Base-by-base conservation (phyloP, 1,139 yeast species). In the Kodamaea sp. region DNA sequence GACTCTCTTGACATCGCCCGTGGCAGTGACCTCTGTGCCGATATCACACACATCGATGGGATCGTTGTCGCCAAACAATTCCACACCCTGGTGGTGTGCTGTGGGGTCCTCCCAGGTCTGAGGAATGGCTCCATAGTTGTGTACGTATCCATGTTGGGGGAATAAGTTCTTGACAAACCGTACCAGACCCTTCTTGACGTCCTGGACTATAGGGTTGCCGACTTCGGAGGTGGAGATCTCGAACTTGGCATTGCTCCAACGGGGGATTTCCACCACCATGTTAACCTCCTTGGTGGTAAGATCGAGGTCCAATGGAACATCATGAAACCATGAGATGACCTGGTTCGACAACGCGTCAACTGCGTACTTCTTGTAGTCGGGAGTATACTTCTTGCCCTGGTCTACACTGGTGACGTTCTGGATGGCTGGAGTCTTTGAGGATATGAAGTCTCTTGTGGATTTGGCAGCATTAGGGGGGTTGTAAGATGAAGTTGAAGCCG, bases 61-160 rank as follows among this genome's bases (percentile, higher is more conserved):
- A 69, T 88, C 96, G 59, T 86, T 83, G 61, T 88, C 96, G 51
- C 96, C 96, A 47, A 62, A 77, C 40, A 89, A 87, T 53, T 82
- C 81, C 42, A 94, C 83, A 58, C 83, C 92, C 44, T 86, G 83
- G 66, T 83, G 84, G 39, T 67, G 59, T 28, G 57, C 59, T 48
- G 78, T 78, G 39, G 94, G 94, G 54, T 88, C 95, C 64, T 88
- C 96, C 96, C 96, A 88, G 21, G 96, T 88, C 64, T 87, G 96
- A 35, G 96, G 95, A 70, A 88, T 79, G 20, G 96, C 95, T 53
- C 96, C 96, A 57, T 88, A 88, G 70, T 87, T 88, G 68, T 85
- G 95, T 47, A 90, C 78, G 66, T 87, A 87, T 41, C 96, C 96
- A 54, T 85, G 88, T 63, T 79, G 84, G 25, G 96, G 96, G 77